Evolutionary conservation across 805 yeast genomes (phyloP), one percentile per base, ranked within the genome.

Genomic region (Teunomyces cretensis): DNA sequence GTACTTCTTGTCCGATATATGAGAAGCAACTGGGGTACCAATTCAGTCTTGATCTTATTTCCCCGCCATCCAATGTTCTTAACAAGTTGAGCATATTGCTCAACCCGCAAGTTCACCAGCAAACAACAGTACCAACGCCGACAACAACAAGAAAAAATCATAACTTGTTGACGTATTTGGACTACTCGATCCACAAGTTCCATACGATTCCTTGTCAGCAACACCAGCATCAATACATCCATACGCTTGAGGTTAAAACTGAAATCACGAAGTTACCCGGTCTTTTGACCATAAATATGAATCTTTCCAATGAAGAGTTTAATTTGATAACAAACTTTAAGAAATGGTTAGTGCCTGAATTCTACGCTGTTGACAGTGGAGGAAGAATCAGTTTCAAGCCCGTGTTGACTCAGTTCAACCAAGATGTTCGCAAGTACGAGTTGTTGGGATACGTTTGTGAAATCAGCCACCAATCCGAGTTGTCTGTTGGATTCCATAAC

Each of bases 381-480:
- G 60, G 65, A 16, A 67, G 68, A 26, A 66, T 71, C 16, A 49
- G 62, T 9, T 54, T 80, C 44, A 70, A 69, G 41, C 60, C 69
- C 5, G 59, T 58, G 24, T 51, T 61, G 5, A 60, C 67, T 9
- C 63, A 60, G 30, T 49, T 53, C 44, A 53, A 50, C 30, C 62
- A 56, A 35, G 72, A 71, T 24, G 57, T 63, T 2, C 62, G 64
- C 16, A 79, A 76, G 54, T 87, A 84, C 60, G 84, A 84, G 47
- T 62, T 87, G 28, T 68, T 76, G 40, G 92, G 92, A 0, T 83
- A 76, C 54, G 87, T 86, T 15, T 86, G 88, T 33, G 84, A 83
- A 55, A 77, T 87, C 5, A 72, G 72, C 35, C 78, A 78, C 43
- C 77, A 77, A 8, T 56, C 65, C 1, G 67, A 66, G 4, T 47